A percentile compares a stretch with the other conserved stretches of the same genome.
These are phyloP conservation scores for Sporothrix phasma DNA, from an alignment of 2,329 filamentous ascomycete genomes.

Conservation along the genomic window DNA sequence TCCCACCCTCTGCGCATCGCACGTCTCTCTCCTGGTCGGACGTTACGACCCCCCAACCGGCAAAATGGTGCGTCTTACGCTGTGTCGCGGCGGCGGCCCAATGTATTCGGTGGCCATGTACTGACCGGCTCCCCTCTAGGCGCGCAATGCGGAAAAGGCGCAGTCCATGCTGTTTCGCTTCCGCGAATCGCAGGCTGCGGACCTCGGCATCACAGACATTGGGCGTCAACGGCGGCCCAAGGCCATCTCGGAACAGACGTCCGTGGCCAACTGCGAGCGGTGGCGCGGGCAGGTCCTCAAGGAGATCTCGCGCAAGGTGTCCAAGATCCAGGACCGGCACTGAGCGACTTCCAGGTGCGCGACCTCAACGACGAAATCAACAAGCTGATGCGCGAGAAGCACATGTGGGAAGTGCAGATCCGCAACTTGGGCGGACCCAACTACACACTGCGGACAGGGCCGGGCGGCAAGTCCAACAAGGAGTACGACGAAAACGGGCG, in stretches of 20 bases:
- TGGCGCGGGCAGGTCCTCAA: constrained; percentile 97
- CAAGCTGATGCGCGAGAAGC: constrained; percentile 96
- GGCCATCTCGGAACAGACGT: constrained; percentile 75
- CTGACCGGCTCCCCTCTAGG: constrained; percentile 39
- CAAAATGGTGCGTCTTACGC: neutral
- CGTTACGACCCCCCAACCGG: neutral
- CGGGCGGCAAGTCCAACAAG: constrained; percentile 44
- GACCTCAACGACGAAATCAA: constrained; percentile 99
- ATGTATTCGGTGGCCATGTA: too few relatives aligned
- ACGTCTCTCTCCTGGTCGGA: too few relatives aligned
- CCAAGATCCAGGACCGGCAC: constrained; percentile 82
- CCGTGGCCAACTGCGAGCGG: constrained; percentile 84
- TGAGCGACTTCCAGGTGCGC: constrained; percentile 95
- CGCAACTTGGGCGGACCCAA: constrained; percentile 92
- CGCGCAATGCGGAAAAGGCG: constrained; percentile 95
- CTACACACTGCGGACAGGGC: constrained; percentile 59
- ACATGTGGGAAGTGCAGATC: constrained; percentile 98
- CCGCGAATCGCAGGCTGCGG: constrained; percentile 90
- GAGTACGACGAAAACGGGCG: constrained; percentile 65
- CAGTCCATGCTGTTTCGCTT: constrained; percentile 99
- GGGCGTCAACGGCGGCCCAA: constrained; percentile 84
- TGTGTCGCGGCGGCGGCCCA: too few relatives aligned
- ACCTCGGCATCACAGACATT: constrained; percentile 91
- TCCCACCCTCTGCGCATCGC: too few relatives aligned
- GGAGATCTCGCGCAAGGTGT: constrained; percentile 93